Conservation (phyloP, 2,329 filamentous ascomycete species). For the Verticillium nubilum region DNA sequence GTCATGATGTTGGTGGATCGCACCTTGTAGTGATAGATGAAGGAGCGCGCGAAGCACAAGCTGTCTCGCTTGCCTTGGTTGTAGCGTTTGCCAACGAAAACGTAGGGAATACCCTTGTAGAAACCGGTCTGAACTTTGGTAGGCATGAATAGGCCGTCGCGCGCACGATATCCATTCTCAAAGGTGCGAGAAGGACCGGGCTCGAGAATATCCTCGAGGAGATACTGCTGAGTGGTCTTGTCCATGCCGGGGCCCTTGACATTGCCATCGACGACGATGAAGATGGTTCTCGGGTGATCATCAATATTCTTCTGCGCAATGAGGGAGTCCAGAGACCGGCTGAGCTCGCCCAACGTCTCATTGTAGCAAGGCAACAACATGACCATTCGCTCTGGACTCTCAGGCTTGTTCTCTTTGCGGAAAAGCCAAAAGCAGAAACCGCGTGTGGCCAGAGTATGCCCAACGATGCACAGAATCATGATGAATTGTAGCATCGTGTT, state of each 20-base stretch:
- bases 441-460: constrained; percentile 22
- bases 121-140: constrained; percentile 35
- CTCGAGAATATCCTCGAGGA: constrained; percentile 39
- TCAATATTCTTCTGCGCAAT: constrained; percentile 36
- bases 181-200: constrained; percentile 26
- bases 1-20: constrained; percentile 34
- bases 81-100: constrained; percentile 42
- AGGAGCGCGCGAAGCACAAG: constrained; percentile 41
- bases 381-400: constrained; percentile 35
- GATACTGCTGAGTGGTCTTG: constrained; percentile 41
- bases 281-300: constrained; percentile 34
- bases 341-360: constrained; percentile 37
- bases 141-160: constrained; percentile 40
- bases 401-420: constrained; percentile 23
- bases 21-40: constrained; percentile 41
- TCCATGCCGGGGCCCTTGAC: constrained; percentile 39
- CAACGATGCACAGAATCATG: constrained; percentile 33
- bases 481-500: constrained; percentile 35
- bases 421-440: constrained; percentile 21
- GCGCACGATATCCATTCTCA: constrained; percentile 37
- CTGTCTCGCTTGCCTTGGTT: constrained; percentile 46
- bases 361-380: constrained; percentile 44
- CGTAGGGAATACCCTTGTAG: constrained; percentile 39
- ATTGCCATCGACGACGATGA: constrained; percentile 43
- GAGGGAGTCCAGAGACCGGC: constrained; percentile 38